phyloP scores from a whole-genome alignment of 352 stramenopile genomes.

The Phytophthora litchii region DNA sequence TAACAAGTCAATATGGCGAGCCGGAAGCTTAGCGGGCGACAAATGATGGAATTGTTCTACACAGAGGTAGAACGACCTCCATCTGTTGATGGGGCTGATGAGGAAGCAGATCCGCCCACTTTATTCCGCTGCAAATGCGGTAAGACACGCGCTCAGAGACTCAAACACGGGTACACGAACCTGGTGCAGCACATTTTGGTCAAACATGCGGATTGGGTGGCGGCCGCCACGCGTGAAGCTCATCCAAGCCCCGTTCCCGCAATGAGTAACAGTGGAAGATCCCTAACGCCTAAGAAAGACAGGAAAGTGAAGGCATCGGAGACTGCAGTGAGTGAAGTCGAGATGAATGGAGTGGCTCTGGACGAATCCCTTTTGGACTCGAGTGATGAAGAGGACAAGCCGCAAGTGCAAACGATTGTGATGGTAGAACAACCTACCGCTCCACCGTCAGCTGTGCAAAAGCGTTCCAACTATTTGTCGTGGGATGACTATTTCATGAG shows the following conservation, averaged over 20 bases:
- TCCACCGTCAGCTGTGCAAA: slow-evolving; percentile 34
- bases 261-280: slow-evolving; percentile 23
- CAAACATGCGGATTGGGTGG: slow-evolving; percentile 69
- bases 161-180: slow-evolving; percentile 66
- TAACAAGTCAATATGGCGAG: slow-evolving; percentile 17
- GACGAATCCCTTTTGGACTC: slow-evolving; percentile 3
- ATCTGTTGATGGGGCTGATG: not conserved
- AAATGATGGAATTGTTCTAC: slow-evolving; percentile 62
- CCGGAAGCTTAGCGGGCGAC: slow-evolving; percentile 41
- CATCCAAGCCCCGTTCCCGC: slow-evolving; percentile 28
- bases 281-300: slow-evolving; percentile 12
- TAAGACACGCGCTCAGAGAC: slow-evolving; percentile 56
- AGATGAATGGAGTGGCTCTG: not conserved
- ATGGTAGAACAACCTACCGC: slow-evolving; percentile 1
- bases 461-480: slow-evolving; percentile 92
- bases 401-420: not conserved
- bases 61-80: slow-evolving; percentile 26
- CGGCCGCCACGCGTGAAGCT: slow-evolving; percentile 26
- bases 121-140: slow-evolving; percentile 69
- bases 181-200: slow-evolving; percentile 69
- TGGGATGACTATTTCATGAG: slow-evolving; percentile 99
- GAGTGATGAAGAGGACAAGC: slow-evolving; percentile 6
- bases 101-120: slow-evolving; percentile 15
- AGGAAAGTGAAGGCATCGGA: slow-evolving; percentile 7
- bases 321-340: not conserved